Percentiles rank a stretch among this genome's conserved stretches.
Conservation (phyloP, 1,139 yeast species). For the Debaryomycetaceae sp. region DNA sequence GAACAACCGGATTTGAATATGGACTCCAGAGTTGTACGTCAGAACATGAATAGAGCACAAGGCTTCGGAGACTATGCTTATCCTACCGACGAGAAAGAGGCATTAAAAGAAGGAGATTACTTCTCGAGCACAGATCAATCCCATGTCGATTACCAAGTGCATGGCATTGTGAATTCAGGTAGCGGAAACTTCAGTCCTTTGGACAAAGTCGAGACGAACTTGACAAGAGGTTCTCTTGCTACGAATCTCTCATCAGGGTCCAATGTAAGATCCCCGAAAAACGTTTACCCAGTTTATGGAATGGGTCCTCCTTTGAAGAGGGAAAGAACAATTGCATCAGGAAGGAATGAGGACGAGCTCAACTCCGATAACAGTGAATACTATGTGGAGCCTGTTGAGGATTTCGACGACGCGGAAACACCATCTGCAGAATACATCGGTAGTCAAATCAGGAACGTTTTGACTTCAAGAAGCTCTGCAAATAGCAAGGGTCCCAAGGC, state of each 20-base stretch:
- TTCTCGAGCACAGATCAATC: background rate
- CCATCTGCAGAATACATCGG: conserved; percentile 30
- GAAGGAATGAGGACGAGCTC: conserved; percentile 9
- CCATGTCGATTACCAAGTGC: conserved; percentile 1
- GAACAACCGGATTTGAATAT: conserved; percentile 75
- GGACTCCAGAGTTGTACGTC: conserved; percentile 72
- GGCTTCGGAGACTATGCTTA: conserved; percentile 9
- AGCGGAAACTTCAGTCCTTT: background rate
- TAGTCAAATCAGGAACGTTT: conserved; percentile 18
- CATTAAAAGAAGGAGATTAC: conserved; percentile 4
- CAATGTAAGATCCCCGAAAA: conserved; percentile 56
- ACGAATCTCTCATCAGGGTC: conserved; percentile 3
- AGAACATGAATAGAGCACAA: conserved; percentile 12
- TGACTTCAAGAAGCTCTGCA: conserved; percentile 12
- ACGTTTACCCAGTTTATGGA: conserved; percentile 75
- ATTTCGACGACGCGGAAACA: conserved; percentile 4
- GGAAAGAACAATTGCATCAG: conserved; percentile 57
- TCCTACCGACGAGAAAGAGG: conserved; percentile 8
- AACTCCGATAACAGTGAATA: conserved; percentile 5
- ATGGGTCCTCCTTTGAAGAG: conserved; percentile 62
- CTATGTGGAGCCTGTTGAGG: conserved; percentile 5
- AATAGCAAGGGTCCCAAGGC: background rate
- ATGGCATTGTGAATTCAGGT: background rate
- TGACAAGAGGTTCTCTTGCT: conserved; percentile 2
- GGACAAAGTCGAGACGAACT: background rate